Percentiles rank a stretch among this genome's conserved stretches.
Conservation (phyloP, 2,329 filamentous ascomycete species). For the Sodiomyces alkalinus region DNA sequence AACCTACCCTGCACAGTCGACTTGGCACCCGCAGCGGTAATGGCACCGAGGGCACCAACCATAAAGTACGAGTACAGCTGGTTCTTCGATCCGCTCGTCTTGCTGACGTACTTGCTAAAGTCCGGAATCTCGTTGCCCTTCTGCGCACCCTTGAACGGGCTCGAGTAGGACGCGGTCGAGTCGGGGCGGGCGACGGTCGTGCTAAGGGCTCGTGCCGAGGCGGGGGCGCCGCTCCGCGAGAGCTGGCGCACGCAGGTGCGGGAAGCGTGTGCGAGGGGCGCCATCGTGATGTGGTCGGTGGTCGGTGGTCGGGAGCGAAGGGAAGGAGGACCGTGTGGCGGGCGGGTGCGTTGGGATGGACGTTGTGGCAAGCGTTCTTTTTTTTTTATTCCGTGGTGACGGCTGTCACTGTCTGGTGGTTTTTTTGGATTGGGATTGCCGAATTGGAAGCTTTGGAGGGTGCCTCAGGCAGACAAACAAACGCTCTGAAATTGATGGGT, state of each 20-base stretch:
- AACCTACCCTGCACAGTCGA: constrained; percentile 89
- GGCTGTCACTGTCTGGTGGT: constrained; percentile 9
- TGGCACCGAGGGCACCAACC: constrained; percentile 87
- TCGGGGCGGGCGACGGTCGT: constrained; percentile 31
- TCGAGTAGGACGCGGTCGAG: constrained; percentile 34
- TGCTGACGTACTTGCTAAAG: constrained; percentile 77
- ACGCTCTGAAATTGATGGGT: constrained; percentile 29
- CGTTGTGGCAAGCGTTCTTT: constrained; percentile 5
- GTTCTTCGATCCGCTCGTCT: constrained; percentile 52
- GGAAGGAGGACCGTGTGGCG: constrained; percentile 4
- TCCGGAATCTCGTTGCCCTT: constrained; percentile 62
- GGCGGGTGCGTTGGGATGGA: constrained; percentile 9
- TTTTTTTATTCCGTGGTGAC: constrained; percentile 4
- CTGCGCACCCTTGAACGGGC: constrained; percentile 48
- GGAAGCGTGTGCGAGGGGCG: constrained; percentile 52
- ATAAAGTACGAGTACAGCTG: constrained; percentile 96
- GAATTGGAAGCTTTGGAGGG: constrained; percentile 7
- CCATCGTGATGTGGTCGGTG: constrained; percentile 32
- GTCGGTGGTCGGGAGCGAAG: constrained; percentile 10
- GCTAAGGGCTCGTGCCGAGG: constrained; percentile 37
- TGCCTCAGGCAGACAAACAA: constrained; percentile 9
- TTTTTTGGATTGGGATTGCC: constrained; percentile 16
- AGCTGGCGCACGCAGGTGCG: constrained; percentile 51
- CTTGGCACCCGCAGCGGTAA: constrained; percentile 90
- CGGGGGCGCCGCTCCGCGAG: constrained; percentile 23